A percentile compares a stretch with the other conserved stretches of the same genome.
Conservation (phyloP, 306 rosid species). For the Erythrophleum fordii region DNA sequence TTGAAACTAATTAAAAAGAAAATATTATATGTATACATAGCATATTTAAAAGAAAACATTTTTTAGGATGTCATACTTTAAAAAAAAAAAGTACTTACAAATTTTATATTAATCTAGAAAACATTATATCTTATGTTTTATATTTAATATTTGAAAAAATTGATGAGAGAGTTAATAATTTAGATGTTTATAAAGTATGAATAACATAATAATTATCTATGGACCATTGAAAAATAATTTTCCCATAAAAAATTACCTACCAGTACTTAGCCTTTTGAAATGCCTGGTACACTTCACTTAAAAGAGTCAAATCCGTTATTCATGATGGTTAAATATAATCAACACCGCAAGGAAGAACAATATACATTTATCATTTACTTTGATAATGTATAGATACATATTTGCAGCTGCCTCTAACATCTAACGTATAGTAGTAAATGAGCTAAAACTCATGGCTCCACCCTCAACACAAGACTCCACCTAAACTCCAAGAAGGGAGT, state of each 20-base stretch:
- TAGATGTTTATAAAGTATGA: not conserved
- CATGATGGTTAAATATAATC: not conserved
- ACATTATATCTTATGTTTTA: not conserved
- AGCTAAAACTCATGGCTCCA: constrained; percentile 1
- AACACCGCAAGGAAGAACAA: not conserved
- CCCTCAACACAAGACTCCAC: not conserved
- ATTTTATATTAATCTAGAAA: not conserved
- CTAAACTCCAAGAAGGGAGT: constrained; percentile 5
- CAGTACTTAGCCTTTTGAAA: not conserved
- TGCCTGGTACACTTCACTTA: not conserved
- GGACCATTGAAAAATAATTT: too few species aligned
- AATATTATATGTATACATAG: too few species aligned
- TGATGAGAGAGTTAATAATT: not conserved
- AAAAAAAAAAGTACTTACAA: not conserved
- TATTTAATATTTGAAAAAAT: not conserved
- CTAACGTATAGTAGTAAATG: not conserved
- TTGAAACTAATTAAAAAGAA: not conserved
- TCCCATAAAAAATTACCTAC: not conserved
- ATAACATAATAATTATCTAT: not conserved
- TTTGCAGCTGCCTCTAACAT: not conserved
- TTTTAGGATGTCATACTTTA: not conserved
- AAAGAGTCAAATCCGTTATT: not conserved
- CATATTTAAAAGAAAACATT: too few species aligned
- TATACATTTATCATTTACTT: constrained; percentile 19
- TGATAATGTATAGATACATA: not conserved